These are phyloP conservation scores for Amaranthus palmeri DNA, from an alignment of 148 eudicot species.

Conservation along the genomic window DNA sequence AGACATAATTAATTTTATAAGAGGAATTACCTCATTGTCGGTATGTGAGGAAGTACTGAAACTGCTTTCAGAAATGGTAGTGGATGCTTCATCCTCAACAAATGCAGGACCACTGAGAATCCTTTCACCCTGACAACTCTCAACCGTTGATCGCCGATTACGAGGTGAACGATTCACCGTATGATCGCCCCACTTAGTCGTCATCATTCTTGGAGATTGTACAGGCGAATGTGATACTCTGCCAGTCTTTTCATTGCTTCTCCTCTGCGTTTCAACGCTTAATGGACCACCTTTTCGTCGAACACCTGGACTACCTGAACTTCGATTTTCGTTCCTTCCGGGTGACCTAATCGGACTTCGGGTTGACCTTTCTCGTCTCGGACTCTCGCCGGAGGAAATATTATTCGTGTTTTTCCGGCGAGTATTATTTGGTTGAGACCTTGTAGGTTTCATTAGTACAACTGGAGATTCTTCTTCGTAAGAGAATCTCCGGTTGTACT, in stretches of 20 bases:
- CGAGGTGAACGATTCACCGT: conserved; percentile 48
- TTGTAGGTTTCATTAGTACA: conserved; percentile 27
- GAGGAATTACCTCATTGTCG: conserved; percentile 61
- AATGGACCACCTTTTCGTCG: conserved; percentile 35
- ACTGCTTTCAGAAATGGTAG: conserved; percentile 64
- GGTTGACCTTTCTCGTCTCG: conserved; percentile 31
- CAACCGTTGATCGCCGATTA: conserved; percentile 33
- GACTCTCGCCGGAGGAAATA: conserved; percentile 38
- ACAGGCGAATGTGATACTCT: conserved; percentile 33
- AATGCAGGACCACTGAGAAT: conserved; percentile 25
- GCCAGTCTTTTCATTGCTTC: conserved; percentile 23
- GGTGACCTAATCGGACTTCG: conserved; percentile 39
- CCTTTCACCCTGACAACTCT: conserved; percentile 24
- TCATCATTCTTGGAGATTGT: conserved; percentile 47
- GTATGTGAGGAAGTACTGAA: conserved; percentile 66
- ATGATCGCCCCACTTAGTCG: conserved; percentile 38
- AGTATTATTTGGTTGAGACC: conserved; percentile 21
- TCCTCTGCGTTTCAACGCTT: conserved; percentile 50
- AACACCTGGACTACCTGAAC: conserved; percentile 34
- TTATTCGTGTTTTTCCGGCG: conserved; percentile 26
- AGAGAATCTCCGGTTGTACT: conserved; percentile 31
- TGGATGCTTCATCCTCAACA: conserved; percentile 61
- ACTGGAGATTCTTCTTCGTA: conserved; percentile 41
- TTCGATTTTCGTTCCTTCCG: conserved; percentile 36
- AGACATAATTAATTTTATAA: neutral